Conservation (phyloP, 1,284 basidiomycete species). For the Athelia sp. region DNA sequence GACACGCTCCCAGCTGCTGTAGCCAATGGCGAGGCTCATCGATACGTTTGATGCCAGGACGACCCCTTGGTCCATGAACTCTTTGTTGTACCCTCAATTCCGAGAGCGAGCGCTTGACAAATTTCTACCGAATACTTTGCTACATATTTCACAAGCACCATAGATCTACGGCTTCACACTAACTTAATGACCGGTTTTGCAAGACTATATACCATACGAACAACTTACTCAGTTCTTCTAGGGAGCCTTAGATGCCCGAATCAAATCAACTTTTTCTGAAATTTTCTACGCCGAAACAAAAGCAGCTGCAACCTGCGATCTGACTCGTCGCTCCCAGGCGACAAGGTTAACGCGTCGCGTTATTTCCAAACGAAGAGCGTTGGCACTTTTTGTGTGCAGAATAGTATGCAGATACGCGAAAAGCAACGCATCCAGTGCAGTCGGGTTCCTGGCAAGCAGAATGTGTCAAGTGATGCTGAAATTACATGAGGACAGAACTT, state of each 20-base stretch:
- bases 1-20: no score
- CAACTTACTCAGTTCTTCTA: background rate
- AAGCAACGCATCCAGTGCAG: slow-evolving; percentile 69
- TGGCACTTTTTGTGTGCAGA: slow-evolving; percentile 42
- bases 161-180: no score
- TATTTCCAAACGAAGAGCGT: slow-evolving; percentile 53
- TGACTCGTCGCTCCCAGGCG: slow-evolving; percentile 68
- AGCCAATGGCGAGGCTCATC: slow-evolving; percentile 1
- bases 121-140: no score
- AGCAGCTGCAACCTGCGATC: slow-evolving; percentile 48
- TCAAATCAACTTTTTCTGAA: background rate
- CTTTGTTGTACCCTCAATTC: no score
- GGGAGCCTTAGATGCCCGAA: slow-evolving; percentile 2
- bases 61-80: no score
- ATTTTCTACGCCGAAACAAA: slow-evolving; percentile 27
- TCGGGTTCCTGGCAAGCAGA: slow-evolving; percentile 46
- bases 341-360: slow-evolving; percentile 68
- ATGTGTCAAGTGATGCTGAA: slow-evolving; percentile 7
- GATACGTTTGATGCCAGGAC: no score
- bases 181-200: no score
- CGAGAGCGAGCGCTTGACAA: no score
- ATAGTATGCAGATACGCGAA: slow-evolving; percentile 75
- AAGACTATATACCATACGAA: background rate
- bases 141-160: no score
- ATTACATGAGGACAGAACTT: slow-evolving; percentile 17